Percentiles rank a stretch among this genome's conserved stretches.
phyloP scores from a whole-genome alignment of 345 rosid species.

The Carallia brachiata region DNA sequence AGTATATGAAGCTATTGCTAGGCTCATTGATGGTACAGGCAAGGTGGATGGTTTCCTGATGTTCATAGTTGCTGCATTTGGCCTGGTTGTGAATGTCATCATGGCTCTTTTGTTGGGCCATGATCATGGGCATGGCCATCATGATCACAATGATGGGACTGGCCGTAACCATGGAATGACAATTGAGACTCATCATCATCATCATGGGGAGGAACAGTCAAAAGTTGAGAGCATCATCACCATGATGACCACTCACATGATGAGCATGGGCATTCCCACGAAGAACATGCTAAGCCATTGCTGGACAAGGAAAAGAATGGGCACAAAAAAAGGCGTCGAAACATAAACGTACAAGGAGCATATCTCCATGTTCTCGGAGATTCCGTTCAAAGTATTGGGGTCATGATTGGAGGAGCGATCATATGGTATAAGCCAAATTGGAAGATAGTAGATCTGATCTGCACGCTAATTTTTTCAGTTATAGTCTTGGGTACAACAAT shows the following conservation, averaged over 20 bases:
- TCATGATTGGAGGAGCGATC: constrained; percentile 32
- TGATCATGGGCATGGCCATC: constrained; percentile 22
- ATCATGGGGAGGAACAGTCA: constrained; percentile 13
- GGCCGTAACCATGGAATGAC: constrained; percentile 38
- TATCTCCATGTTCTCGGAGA: constrained; percentile 31
- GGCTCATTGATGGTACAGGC: constrained; percentile 20
- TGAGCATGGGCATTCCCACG: neutral
- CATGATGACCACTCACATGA: neutral
- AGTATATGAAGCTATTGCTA: constrained; percentile 27
- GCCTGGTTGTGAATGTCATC: constrained; percentile 25
- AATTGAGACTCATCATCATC: constrained; percentile 37
- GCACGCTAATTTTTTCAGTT: constrained; percentile 29
- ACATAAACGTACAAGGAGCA: constrained; percentile 28
- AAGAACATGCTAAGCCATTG: constrained; percentile 16
- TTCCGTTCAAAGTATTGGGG: constrained; percentile 32
- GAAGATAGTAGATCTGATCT: constrained; percentile 31
- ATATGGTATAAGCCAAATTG: constrained; percentile 32
- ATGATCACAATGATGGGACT: constrained; percentile 27
- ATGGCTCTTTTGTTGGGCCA: constrained; percentile 29
- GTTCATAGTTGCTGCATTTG: constrained; percentile 32
- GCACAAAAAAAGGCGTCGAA: constrained; percentile 13
- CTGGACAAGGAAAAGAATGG: constrained; percentile 7
- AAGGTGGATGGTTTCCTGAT: constrained; percentile 26
- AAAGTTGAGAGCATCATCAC: constrained; percentile 26
- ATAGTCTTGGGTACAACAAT: constrained; percentile 25